These are phyloP conservation scores for Trifolium pratense DNA, from an alignment of 306 rosid species.

Conservation along the genomic window DNA sequence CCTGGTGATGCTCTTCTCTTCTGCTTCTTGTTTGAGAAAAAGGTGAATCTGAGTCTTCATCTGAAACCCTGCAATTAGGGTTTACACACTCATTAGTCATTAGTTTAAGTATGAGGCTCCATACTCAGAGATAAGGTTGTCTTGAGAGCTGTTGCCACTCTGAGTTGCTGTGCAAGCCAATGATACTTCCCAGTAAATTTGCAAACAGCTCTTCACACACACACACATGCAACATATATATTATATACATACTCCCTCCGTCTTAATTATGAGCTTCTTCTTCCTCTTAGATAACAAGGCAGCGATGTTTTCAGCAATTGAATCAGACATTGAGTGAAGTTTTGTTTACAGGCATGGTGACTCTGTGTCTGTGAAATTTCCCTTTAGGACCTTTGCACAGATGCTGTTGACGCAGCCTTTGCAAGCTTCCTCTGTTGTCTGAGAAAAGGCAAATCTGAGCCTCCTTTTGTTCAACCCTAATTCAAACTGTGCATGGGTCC, in stretches of 20 bases:
- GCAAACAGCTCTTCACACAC: background rate
- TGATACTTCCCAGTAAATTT: background rate
- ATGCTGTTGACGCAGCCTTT: conserved; percentile 38
- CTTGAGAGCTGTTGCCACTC: conserved; percentile 1
- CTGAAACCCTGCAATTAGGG: background rate
- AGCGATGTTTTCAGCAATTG: conserved; percentile 34
- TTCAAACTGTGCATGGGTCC: background rate
- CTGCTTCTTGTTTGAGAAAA: conserved; percentile 10
- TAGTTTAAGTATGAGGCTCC: conserved; percentile 47
- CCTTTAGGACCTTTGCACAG: conserved; percentile 7
- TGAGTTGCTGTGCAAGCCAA: background rate
- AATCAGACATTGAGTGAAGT: conserved; percentile 35
- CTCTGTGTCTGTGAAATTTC: conserved; percentile 22
- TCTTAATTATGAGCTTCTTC: background rate
- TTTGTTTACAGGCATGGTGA: conserved; percentile 33
- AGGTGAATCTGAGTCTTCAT: conserved; percentile 39
- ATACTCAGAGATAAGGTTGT: conserved; percentile 22
- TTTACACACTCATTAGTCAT: conserved; percentile 22
- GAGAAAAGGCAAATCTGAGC: conserved; percentile 49
- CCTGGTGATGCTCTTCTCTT: conserved; percentile 28
- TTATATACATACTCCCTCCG: background rate
- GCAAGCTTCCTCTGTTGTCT: conserved; percentile 2
- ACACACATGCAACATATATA: background rate
- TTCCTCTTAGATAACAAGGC: conserved; percentile 18
- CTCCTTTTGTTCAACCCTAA: conserved; percentile 16